Percentiles rank a stretch among this genome's conserved stretches.
phyloP scores from a whole-genome alignment of 1,139 yeast genomes.

The Hansenula sp. region DNA sequence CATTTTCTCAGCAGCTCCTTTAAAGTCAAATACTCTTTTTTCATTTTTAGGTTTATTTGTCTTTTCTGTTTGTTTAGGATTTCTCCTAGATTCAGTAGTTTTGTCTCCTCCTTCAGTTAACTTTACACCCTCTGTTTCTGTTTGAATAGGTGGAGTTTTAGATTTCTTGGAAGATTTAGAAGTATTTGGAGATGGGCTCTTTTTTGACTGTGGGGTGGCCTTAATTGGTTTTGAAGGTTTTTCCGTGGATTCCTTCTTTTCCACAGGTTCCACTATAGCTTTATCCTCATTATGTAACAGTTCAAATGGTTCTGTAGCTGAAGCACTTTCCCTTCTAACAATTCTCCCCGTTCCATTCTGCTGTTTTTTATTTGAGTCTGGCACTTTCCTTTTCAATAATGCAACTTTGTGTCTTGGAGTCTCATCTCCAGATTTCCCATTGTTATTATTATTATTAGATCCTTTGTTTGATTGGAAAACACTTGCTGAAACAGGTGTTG shows the following conservation, averaged over 20 bases:
- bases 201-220: not conserved
- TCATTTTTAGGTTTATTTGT: not conserved
- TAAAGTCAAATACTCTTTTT: not conserved
- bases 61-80: too few species aligned
- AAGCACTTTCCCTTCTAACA: constrained; percentile 6
- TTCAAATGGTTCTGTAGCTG: not conserved
- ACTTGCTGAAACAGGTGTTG: constrained; percentile 3
- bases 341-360: constrained; percentile 6
- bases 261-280: not conserved
- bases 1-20: not conserved
- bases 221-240: too few species aligned
- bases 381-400: constrained; percentile 17
- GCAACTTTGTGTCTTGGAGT: constrained; percentile 10
- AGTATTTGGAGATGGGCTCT: not conserved
- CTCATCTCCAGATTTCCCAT: constrained; percentile 2
- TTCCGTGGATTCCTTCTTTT: not conserved
- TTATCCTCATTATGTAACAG: not conserved
- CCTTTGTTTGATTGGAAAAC: constrained; percentile 9
- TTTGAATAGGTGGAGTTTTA: not conserved
- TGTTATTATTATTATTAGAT: not conserved
- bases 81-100: not conserved
- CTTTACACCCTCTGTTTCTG: too few species aligned
- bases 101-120: not conserved
- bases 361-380: constrained; percentile 16
- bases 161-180: not conserved